These are phyloP conservation scores for Xylaria sp. DNA, from an alignment of 2,329 filamentous ascomycete species.

Conservation along the genomic window DNA sequence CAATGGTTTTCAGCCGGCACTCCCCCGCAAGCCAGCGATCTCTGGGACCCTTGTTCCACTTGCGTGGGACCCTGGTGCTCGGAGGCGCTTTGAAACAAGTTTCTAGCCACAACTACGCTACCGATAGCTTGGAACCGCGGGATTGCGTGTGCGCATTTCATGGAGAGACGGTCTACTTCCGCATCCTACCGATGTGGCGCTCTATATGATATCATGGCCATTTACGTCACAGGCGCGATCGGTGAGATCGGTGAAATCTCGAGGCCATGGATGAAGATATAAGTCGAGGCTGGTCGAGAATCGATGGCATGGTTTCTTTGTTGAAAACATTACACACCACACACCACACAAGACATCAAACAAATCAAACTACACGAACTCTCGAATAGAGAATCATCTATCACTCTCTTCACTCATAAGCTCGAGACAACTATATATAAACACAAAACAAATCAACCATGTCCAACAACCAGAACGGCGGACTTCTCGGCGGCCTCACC, in stretches of 20 bases:
- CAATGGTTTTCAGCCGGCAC: slow-evolving; percentile 24
- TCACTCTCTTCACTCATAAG: neutral
- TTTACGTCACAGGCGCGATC: slow-evolving; percentile 36
- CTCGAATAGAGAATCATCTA: slow-evolving; percentile 6
- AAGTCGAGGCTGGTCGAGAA: slow-evolving; percentile 25
- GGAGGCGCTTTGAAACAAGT: slow-evolving; percentile 41
- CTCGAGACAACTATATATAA: neutral
- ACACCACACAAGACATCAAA: slow-evolving; percentile 6
- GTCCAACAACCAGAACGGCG: slow-evolving; percentile 50
- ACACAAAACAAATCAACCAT: slow-evolving; percentile 37
- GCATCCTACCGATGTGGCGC: slow-evolving; percentile 16
- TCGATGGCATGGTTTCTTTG: neutral
- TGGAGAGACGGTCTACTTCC: slow-evolving; percentile 15
- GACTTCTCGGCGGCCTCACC: slow-evolving; percentile 49
- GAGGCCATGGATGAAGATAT: slow-evolving; percentile 32
- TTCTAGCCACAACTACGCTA: slow-evolving; percentile 45
- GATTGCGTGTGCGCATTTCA: slow-evolving; percentile 17
- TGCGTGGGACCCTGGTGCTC: slow-evolving; percentile 16
- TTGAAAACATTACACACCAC: slow-evolving; percentile 4
- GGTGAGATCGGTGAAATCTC: slow-evolving; percentile 13
- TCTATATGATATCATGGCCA: slow-evolving; percentile 38
- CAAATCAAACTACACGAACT: slow-evolving; percentile 1
- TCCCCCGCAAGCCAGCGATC: slow-evolving; percentile 25
- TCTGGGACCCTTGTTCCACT: neutral
- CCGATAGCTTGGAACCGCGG: slow-evolving; percentile 36